Conservation (phyloP, 495 filamentous ascomycete genomes). For the Hyaloscypha bicolor region DNA sequence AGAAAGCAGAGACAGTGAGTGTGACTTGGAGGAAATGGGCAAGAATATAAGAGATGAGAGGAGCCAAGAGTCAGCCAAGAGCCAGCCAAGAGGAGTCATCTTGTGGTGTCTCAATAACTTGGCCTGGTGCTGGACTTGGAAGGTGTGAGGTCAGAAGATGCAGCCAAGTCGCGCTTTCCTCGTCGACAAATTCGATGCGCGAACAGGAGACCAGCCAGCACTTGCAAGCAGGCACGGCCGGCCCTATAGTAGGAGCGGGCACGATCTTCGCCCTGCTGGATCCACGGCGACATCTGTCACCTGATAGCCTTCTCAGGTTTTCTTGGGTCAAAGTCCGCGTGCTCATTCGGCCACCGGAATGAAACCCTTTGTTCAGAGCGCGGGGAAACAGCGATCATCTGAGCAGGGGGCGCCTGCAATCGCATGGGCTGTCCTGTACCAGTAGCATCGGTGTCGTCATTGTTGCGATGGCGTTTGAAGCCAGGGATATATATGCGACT, state of each 20-base stretch:
- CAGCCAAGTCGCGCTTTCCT: background rate
- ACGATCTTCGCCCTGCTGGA: background rate
- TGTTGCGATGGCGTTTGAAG: background rate
- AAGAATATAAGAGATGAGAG: background rate
- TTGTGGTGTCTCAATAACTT: background rate
- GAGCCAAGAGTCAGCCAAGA: background rate
- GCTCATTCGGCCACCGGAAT: background rate
- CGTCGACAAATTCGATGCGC: background rate
- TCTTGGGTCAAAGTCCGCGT: background rate
- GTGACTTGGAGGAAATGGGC: background rate
- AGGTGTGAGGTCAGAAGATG: background rate
- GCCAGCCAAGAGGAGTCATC: background rate
- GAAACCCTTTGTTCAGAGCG: background rate
- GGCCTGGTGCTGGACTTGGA: background rate
- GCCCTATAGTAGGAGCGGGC: background rate
- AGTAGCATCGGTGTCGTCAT: background rate
- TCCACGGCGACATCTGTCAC: background rate
- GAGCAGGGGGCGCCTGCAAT: background rate
- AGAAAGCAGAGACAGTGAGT: background rate
- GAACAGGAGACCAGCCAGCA: too few relatives aligned
- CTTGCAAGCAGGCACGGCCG: background rate
- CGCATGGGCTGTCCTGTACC: background rate
- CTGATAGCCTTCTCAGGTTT: background rate
- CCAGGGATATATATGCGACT: too few relatives aligned
- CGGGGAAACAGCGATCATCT: background rate